Evolutionary conservation across 768 basidiomycete genomes (phyloP).

Genomic region (Trichaptum fuscoviolaceum): DNA sequence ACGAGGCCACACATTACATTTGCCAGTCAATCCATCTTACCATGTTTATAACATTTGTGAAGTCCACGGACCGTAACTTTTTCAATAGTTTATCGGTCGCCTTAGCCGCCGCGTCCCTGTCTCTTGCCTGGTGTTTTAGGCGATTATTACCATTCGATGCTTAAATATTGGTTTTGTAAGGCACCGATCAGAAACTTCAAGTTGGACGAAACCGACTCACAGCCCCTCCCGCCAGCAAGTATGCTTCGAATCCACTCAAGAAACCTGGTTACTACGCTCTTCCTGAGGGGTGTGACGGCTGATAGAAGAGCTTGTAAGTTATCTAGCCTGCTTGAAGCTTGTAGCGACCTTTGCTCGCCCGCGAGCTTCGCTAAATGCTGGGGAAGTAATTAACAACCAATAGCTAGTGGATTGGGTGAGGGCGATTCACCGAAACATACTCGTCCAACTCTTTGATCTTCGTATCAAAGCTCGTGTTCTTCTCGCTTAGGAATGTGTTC

Average conservation of each 20-base stretch:
- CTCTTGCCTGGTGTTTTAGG: background rate
- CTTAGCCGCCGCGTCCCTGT: background rate
- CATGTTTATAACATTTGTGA: background rate
- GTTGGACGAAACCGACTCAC: background rate
- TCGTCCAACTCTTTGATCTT: background rate
- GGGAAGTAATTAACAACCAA: background rate
- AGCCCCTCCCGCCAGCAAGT: background rate
- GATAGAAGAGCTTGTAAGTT: background rate
- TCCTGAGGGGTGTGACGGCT: background rate
- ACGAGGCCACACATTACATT: background rate
- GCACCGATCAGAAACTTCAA: background rate
- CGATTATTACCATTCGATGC: background rate
- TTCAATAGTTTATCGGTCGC: background rate
- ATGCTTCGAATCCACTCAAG: background rate
- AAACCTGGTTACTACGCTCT: background rate
- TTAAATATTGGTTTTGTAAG: background rate
- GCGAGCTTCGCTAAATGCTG: background rate
- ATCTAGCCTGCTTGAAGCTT: background rate
- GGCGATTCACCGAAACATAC: background rate
- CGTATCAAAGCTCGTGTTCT: background rate
- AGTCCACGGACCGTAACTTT: background rate
- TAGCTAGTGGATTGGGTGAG: background rate
- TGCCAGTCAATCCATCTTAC: background rate
- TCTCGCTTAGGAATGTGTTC: background rate
- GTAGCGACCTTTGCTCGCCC: background rate